phyloP scores from a whole-genome alignment of 176 grass and related monocot species.

The Aegilops speltoides region DNA sequence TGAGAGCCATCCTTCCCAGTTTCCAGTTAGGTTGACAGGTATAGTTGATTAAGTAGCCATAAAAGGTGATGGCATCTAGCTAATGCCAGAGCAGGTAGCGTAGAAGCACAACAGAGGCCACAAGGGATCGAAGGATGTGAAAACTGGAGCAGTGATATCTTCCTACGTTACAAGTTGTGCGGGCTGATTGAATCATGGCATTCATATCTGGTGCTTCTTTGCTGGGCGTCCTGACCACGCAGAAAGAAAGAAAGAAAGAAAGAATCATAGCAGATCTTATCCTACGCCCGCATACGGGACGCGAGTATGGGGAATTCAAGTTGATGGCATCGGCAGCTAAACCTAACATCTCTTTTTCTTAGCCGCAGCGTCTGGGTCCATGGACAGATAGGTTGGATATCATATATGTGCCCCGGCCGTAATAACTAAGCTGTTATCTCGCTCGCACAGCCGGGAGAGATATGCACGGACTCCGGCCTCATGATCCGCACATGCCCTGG shows the following conservation, averaged over 20 bases:
- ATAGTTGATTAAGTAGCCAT: not conserved
- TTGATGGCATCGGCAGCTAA: constrained; percentile 33
- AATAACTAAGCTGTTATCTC: constrained; percentile 25
- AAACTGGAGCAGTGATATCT: not conserved
- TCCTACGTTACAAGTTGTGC: too few relatives aligned
- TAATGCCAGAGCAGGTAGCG: not conserved
- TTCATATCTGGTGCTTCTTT: not conserved
- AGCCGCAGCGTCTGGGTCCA: constrained; percentile 8
- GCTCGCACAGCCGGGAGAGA: not conserved
- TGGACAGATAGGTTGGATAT: constrained; percentile 7
- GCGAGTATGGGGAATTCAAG: not conserved
- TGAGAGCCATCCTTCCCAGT: not conserved
- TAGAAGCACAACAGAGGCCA: not conserved
- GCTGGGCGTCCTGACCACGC: not conserved
- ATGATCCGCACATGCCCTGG: not conserved
- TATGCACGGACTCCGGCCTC: constrained; percentile 24
- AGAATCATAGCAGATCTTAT: constrained; percentile 38
- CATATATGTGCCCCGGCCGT: not conserved
- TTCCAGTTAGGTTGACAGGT: not conserved
- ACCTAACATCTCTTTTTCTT: too few relatives aligned
- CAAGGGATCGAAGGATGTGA: not conserved
- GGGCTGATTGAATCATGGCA: constrained; percentile 29
- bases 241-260: not conserved
- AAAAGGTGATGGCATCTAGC: constrained; percentile 27
- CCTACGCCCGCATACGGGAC: not conserved